Base-by-base conservation (phyloP, 164 flowering plant species). In the Buxus sempervirens region DNA sequence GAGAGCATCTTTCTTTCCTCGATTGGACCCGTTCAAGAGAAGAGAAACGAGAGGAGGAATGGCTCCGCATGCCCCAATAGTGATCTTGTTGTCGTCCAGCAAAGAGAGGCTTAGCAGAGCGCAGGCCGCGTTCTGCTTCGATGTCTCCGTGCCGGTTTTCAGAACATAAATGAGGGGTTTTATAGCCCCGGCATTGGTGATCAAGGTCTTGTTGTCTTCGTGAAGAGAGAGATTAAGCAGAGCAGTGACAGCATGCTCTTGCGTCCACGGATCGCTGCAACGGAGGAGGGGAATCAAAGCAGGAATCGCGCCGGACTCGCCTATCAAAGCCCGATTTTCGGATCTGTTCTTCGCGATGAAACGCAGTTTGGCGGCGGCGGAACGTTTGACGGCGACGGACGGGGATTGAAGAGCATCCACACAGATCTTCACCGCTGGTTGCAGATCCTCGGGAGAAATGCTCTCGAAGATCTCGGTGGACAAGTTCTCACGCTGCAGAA, bases 91-190 rank as follows among this genome's bases (percentile, higher is more conserved):
- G 63, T 86, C 93, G 25, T 86, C 93, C 0, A 84, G 15, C 68
- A 88, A 48, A 5, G 91, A 79, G 19, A 89, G 63, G 67, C 82
- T 89, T 36, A 89, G 60, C 74, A 89, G 62, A 9, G 88, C 91
- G 27, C 90, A 86, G 0, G 94, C 94, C 0, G 91, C 87, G 79
- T 89, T 89, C 68, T 89, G 88, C 80, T 86, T 89, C n/a, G 94
- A 80, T 0, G 79, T 70, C 64, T 85, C 94, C 4, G 94, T 89
- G 0, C 94, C 94, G 1, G 87, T 86, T 53, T 83, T 85, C 63
- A 89, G 70, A 18, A 83, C 91, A n/a, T 85, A 87, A 4, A 89
- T 81, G 7, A 89, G 69, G 0, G 87, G 74, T 56, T 85, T 85
- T 0, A 89, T 63, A 0, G 86, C 86, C 0, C 90, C 89, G 7